Evolutionary conservation across 2,329 filamentous ascomycete species (phyloP), one percentile per base, ranked within the genome.

Genomic region (Venturia oleaginea): DNA sequence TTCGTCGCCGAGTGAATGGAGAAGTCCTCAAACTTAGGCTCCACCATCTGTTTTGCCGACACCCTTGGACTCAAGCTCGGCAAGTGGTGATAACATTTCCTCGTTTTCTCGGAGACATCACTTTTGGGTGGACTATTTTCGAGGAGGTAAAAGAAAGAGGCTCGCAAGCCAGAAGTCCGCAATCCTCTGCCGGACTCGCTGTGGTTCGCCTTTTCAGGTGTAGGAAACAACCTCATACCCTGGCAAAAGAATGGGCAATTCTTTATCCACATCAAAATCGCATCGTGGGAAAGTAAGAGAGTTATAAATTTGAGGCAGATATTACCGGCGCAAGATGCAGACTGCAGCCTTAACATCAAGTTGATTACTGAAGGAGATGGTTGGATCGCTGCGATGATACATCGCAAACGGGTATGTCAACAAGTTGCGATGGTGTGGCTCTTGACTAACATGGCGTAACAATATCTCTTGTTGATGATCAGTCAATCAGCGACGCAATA

Each of bases 241-340:
- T 61, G 59, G 59, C 59, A n/a, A 24, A 61, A 42, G 59, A 61
- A 61, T 46, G 59, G 34, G 19, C 37, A 61, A 17, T 61, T 34
- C 13, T 27, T 61, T 34, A 46, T 61, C 8, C 59, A 32, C n/a
- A 61, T 61, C 22, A 42, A 27, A 11, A 46, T 46, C 22, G 22
- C 37, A 17, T 40, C 59, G 8, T 42, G 37, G 59, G 59, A 61
- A 46, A 61, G 59, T 15, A 61, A 40, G 34, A 40, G 27, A 8
- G n/a, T n/a, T n/a, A 27, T 61, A n/a, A 15, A 32, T 32, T 24
- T 42, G 59, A 27, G 37, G 22, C 37, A 61, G 19, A 61, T 34
- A 11, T 19, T 61, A 19, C 59, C 59, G 10, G 24, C 37, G 27
- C 37, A 46, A 40, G 59, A 61, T 22, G 30, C 40, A 61, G 59